Evolutionary conservation across 2,329 filamentous ascomycete species (phyloP), one percentile per base, ranked within the genome.

Genomic region (Claviceps sp.): DNA sequence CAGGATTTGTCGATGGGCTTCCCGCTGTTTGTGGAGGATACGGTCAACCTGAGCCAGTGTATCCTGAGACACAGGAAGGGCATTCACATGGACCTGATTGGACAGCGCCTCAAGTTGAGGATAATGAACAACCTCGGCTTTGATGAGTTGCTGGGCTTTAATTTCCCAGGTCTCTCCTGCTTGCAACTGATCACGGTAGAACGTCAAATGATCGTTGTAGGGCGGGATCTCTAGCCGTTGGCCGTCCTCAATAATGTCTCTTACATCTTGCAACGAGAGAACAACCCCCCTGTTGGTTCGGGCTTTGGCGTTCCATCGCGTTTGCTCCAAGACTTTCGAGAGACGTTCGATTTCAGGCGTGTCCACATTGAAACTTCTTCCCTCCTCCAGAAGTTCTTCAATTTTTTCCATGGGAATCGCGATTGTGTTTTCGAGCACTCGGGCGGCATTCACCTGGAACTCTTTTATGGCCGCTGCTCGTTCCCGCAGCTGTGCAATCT

Each of bases 11-110:
- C 87, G 84, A 62, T 96, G 90, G 0, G 90, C 90, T 64, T 97
- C 93, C 19, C 93, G 84, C 65, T 98, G 93, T 69, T 96, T 97
- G 66, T 89, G 89, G 53, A 98, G 73, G 52, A 97, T 96, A 48
- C 89, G 85, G 61, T 98, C 93, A 26, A 98, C 88, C 8, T 82
- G 78, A 7, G 81, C 79, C 24, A 95, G 75, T 0, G 89, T 97
- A 38, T 90, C 85, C 4, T 81, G 73, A 1, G 87, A 86, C 19
- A 97, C 90, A 0, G 93, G 91, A 17, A 96, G 74, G 5, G 77
- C 77, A 38, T 81, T 77, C 30, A 65, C 74, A 53, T 76, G 71
- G 1, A 90, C 90, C 69, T 97, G 91, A 48, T 81, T 80, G 1
- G 89, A 94, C 5, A 98, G 73, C 0, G 91, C 89, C 66, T 97